Percentiles rank a stretch among this genome's conserved stretches.
Conservation (phyloP, 805 yeast genomes). For the Yamadazyma ubonensis region DNA sequence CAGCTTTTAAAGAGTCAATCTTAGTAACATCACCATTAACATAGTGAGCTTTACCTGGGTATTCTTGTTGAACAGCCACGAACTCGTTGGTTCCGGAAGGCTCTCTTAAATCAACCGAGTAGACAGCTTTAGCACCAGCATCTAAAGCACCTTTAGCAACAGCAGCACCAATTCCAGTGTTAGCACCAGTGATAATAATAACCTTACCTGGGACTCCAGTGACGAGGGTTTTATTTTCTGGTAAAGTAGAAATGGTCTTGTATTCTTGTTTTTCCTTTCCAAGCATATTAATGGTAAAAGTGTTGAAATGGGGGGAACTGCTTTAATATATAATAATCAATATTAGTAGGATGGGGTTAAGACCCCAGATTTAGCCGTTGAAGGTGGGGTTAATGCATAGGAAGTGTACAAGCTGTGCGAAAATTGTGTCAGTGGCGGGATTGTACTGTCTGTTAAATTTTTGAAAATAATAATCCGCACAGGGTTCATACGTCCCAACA, state of each 20-base stretch:
- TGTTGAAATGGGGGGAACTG: too few species aligned
- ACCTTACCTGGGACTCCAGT: constrained; percentile 54
- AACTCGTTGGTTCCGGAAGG: constrained; percentile 14
- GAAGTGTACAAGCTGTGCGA: too few species aligned
- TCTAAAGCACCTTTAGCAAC: constrained; percentile 51
- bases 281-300: too few species aligned
- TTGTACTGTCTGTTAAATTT: too few species aligned
- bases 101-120: constrained; percentile 57
- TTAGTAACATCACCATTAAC: constrained; percentile 11
- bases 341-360: background rate
- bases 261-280: constrained; percentile 14
- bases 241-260: constrained; percentile 9
- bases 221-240: constrained; percentile 7
- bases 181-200: constrained; percentile 78
- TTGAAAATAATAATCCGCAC: too few species aligned
- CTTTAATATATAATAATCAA: background rate
- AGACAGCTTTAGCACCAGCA: constrained; percentile 84
- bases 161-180: constrained; percentile 77
- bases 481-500: too few species aligned
- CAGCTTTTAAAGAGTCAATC: constrained; percentile 9
- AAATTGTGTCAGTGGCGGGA: too few species aligned
- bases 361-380: too few species aligned
- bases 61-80: constrained; percentile 8
- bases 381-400: too few species aligned
- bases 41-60: constrained; percentile 9